Evolutionary conservation across 352 stramenopile genomes (phyloP).

Genomic region (Phytophthora rubi): DNA sequence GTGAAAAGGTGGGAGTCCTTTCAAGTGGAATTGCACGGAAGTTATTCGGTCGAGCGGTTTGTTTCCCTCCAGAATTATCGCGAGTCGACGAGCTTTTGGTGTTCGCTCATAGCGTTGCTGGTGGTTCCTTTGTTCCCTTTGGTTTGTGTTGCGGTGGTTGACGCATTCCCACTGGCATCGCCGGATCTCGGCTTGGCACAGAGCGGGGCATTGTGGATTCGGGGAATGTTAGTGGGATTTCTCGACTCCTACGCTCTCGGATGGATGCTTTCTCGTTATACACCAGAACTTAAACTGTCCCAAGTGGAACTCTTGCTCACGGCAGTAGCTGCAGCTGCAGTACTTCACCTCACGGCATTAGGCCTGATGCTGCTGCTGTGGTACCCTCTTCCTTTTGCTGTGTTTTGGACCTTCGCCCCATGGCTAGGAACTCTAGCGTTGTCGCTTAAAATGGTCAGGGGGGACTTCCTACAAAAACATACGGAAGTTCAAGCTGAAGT

Average conservation of each 20-base stretch:
- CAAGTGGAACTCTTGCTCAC: background rate
- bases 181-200: constrained; percentile 23
- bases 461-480: constrained; percentile 18
- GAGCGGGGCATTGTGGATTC: constrained; percentile 18
- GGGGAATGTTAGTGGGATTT: constrained; percentile 3
- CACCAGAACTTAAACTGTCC: constrained; percentile 19
- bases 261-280: constrained; percentile 21
- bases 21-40: constrained; percentile 29
- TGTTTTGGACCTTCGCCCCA: constrained; percentile 17
- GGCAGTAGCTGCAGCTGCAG: background rate
- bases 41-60: constrained; percentile 24
- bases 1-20: constrained; percentile 25
- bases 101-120: constrained; percentile 6
- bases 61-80: constrained; percentile 15
- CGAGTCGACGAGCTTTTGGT: constrained; percentile 14
- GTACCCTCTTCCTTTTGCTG: constrained; percentile 25
- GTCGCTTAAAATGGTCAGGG: constrained; percentile 14
- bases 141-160: constrained; percentile 20
- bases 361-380: constrained; percentile 13
- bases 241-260: constrained; percentile 13
- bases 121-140: constrained; percentile 14
- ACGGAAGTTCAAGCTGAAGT: constrained; percentile 12
- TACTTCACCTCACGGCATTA: background rate
- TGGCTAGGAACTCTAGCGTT: constrained; percentile 20
- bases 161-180: constrained; percentile 17